A percentile compares a stretch with the other conserved stretches of the same genome.
Evolutionary conservation across 2,329 filamentous ascomycete genomes (phyloP).

Genomic region (Chaetoscypha palmicola): DNA sequence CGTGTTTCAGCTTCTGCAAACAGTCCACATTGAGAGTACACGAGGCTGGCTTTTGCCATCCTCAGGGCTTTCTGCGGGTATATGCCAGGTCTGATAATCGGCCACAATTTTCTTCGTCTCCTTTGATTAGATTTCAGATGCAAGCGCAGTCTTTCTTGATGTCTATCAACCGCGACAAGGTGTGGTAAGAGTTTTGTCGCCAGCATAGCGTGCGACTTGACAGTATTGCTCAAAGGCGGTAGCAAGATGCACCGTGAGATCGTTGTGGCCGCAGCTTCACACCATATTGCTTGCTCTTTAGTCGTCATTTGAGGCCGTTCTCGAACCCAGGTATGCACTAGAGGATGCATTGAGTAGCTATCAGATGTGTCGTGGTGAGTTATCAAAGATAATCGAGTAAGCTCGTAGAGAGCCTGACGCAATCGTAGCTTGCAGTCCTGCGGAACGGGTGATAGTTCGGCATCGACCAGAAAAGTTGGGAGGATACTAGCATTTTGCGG

Average conservation of each 20-base stretch:
- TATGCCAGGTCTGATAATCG: too few relatives aligned
- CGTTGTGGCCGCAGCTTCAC: conserved; percentile 6
- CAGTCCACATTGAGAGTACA: conserved; percentile 23
- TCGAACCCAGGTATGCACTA: conserved; percentile 3
- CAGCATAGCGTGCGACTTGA: conserved; percentile 17
- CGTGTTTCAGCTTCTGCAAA: conserved; percentile 26
- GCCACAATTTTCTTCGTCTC: neutral
- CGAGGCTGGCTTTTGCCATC: conserved; percentile 27
- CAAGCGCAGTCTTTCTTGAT: neutral
- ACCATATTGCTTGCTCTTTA: conserved; percentile 2
- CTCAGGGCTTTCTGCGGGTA: conserved; percentile 11
- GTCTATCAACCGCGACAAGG: conserved; percentile 9
- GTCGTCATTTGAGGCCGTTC: neutral
- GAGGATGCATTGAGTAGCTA: conserved; percentile 3
- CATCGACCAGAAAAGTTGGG: too few relatives aligned
- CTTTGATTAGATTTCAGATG: neutral
- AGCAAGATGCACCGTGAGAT: conserved; percentile 26
- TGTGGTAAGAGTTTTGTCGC: conserved; percentile 26
- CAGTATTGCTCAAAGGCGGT: conserved; percentile 16
- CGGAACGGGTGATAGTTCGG: too few relatives aligned
- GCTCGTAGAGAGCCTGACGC: neutral
- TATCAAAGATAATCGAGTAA: neutral
- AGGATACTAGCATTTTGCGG: too few relatives aligned
- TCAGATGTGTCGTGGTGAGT: neutral
- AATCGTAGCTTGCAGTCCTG: neutral